Percentiles rank a stretch among this genome's conserved stretches.
Conservation (phyloP, 2,329 filamentous ascomycete genomes). For the Alternaria sp. region DNA sequence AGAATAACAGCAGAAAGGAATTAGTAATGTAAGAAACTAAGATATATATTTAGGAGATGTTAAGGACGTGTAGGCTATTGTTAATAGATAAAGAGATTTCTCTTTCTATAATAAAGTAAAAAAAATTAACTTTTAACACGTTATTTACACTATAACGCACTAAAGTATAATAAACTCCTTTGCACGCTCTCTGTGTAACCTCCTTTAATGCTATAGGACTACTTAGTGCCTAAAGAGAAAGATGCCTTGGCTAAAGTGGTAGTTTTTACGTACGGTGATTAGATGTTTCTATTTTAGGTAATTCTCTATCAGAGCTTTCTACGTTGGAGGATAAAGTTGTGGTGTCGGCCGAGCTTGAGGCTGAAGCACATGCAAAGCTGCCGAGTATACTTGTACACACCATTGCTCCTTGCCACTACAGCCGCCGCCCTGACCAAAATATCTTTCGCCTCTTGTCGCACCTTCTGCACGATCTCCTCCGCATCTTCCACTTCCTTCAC, state of each 20-base stretch:
- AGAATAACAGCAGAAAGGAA: background rate
- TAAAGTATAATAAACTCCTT: conserved; percentile 13
- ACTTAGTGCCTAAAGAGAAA: conserved; percentile 17
- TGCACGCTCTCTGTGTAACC: conserved; percentile 20
- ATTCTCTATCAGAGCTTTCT: conserved; percentile 8
- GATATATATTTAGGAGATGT: background rate
- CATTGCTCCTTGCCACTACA: conserved; percentile 1
- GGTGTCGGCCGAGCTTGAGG: conserved; percentile 14
- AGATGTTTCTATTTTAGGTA: conserved; percentile 10
- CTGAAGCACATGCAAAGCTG: conserved; percentile 7
- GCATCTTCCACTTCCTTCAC: conserved; percentile 61
- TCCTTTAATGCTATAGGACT: conserved; percentile 14
- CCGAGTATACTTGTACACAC: background rate
- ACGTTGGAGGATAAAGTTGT: conserved; percentile 12
- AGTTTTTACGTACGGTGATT: conserved; percentile 24
- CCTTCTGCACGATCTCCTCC: conserved; percentile 58
- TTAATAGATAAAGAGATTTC: background rate
- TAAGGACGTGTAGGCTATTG: background rate
- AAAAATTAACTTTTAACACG: conserved; percentile 13
- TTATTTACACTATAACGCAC: conserved; percentile 24
- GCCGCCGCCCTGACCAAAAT: conserved; percentile 37
- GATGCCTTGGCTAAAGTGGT: conserved; percentile 35
- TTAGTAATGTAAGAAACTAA: background rate
- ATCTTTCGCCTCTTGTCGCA: conserved; percentile 51
- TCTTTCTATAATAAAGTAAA: conserved; percentile 15